Percentiles rank a stretch among this genome's conserved stretches.
Conservation (phyloP, 495 filamentous ascomycete species). For the Aspergillus avenaceus region DNA sequence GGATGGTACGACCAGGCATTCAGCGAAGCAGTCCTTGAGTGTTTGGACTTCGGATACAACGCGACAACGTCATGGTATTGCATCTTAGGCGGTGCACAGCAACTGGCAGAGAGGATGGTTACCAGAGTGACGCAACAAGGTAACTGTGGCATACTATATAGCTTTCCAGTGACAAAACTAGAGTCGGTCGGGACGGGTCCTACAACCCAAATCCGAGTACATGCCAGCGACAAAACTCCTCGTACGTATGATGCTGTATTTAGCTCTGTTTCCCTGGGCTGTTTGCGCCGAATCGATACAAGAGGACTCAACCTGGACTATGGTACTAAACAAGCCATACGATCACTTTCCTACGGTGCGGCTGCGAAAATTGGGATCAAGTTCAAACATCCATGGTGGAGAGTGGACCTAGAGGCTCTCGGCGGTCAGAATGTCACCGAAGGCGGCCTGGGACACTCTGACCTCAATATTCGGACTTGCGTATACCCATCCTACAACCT, state of each 20-base stretch:
- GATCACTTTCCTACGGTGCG: conserved; percentile 18
- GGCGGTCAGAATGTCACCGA: conserved; percentile 10
- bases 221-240: not conserved
- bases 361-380: conserved; percentile 22
- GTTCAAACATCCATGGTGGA: conserved; percentile 23
- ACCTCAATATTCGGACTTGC: conserved; percentile 31
- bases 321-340: conserved; percentile 16
- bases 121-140: too few species aligned
- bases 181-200: too few species aligned
- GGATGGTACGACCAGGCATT: conserved; percentile 33
- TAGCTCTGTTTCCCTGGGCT: conserved; percentile 15
- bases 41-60: conserved; percentile 21
- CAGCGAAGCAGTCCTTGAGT: conserved; percentile 29
- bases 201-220: too few species aligned
- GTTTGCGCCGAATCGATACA: conserved; percentile 19
- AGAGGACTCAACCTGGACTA: conserved; percentile 7
- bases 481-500: conserved; percentile 45
- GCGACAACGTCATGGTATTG: conserved; percentile 12
- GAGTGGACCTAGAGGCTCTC: conserved; percentile 1
- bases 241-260: conserved; percentile 17
- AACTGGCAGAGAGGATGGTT: conserved; percentile 15
- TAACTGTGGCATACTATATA: too few species aligned
- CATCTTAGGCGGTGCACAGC: conserved; percentile 13
- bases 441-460: conserved; percentile 32
- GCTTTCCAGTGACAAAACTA: too few species aligned